These are phyloP conservation scores for Claviceps citrina DNA, from an alignment of 2,329 filamentous ascomycete genomes.

Conservation along the genomic window DNA sequence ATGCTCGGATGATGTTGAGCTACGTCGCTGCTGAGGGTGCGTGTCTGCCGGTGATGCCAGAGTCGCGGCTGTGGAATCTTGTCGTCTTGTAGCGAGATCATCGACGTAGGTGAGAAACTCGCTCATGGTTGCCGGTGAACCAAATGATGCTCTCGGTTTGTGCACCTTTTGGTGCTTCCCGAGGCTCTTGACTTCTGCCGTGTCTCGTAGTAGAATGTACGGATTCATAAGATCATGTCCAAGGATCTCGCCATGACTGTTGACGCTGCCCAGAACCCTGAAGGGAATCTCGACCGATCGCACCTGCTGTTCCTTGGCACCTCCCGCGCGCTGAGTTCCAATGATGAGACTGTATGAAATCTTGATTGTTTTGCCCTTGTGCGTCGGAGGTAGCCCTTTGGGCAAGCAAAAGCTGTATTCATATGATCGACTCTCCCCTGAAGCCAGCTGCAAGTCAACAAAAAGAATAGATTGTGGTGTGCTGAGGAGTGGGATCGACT, in stretches of 20 bases:
- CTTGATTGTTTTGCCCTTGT: constrained; percentile 86
- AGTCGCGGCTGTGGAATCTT: constrained; percentile 37
- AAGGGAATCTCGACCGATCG: constrained; percentile 89
- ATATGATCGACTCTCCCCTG: constrained; percentile 77
- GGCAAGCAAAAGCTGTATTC: constrained; percentile 79
- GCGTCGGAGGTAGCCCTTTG: constrained; percentile 74
- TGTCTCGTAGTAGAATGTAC: constrained; percentile 75
- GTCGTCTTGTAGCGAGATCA: constrained; percentile 48
- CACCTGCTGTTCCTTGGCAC: constrained; percentile 64
- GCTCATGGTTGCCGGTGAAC: constrained; percentile 30
- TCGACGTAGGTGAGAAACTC: constrained; percentile 68
- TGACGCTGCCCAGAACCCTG: constrained; percentile 82
- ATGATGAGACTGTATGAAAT: constrained; percentile 83
- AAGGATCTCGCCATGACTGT: constrained; percentile 71
- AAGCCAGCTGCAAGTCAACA: constrained; percentile 74
- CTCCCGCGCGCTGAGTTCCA: constrained; percentile 74
- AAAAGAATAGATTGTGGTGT: constrained; percentile 93
- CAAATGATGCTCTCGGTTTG: constrained; percentile 15
- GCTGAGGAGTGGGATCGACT: constrained; percentile 78
- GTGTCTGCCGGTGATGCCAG: constrained; percentile 58
- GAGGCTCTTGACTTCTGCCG: constrained; percentile 47
- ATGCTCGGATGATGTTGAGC: constrained; percentile 39
- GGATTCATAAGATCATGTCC: constrained; percentile 91
- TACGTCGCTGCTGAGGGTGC: constrained; percentile 39
- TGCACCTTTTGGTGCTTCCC: constrained; percentile 13